A percentile compares a stretch with the other conserved stretches of the same genome.
phyloP scores from a whole-genome alignment of 2,329 filamentous ascomycete species.

The Aspergillus piperis region DNA sequence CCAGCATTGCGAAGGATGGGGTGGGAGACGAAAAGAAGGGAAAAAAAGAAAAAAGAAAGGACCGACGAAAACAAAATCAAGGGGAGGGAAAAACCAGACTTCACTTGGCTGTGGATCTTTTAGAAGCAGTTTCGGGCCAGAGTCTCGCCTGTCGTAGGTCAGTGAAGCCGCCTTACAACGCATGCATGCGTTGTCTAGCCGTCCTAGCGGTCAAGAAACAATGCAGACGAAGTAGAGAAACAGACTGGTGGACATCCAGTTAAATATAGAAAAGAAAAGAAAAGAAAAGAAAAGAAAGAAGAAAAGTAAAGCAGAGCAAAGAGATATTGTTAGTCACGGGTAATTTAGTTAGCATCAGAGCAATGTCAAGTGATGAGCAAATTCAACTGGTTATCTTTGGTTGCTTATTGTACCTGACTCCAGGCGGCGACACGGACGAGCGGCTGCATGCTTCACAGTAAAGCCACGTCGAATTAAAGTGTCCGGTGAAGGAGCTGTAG shows the following conservation, averaged over 20 bases:
- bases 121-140: constrained; percentile 5
- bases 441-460: constrained; percentile 4
- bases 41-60: constrained; percentile 2
- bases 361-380: constrained; percentile 15
- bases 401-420: not conserved
- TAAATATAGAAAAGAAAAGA: not conserved
- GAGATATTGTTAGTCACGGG: not conserved
- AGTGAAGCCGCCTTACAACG: constrained; percentile 4
- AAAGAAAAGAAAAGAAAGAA: not conserved
- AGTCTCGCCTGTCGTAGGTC: constrained; percentile 5
- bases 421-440: constrained; percentile 10
- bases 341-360: constrained; percentile 9
- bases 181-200: constrained; percentile 7
- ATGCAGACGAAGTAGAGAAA: not conserved
- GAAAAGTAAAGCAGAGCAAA: not conserved
- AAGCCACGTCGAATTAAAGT: not conserved
- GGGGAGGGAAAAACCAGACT: not conserved
- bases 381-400: not conserved
- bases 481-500: not conserved
- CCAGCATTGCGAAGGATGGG: not conserved
- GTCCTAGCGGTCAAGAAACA: not conserved
- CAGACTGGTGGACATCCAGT: too few relatives aligned
- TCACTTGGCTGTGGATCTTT: constrained; percentile 8
- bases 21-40: not conserved
- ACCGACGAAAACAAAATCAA: not conserved